Evolutionary conservation across 768 basidiomycete genomes (phyloP).

Genomic region (Royoungia palumana): DNA sequence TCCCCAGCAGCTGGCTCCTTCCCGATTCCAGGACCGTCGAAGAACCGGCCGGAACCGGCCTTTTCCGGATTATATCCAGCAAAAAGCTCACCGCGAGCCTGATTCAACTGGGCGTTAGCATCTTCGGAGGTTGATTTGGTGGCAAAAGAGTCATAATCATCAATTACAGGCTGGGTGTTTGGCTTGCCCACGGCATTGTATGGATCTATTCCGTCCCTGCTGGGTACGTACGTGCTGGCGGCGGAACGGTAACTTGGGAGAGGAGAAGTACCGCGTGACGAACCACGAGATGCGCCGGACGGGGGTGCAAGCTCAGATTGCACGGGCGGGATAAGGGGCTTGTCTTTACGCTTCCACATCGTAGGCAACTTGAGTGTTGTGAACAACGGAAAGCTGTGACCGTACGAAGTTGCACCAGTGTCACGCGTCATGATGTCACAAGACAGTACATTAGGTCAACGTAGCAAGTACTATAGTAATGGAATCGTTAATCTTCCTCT

Average conservation of each 20-base stretch:
- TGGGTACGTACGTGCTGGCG: conserved; percentile 63
- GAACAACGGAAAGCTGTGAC: conserved; percentile 5
- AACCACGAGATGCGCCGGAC: conserved; percentile 24
- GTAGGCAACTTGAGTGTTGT: not conserved
- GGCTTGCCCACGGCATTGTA: conserved; percentile 37
- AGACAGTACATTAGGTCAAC: too few species aligned
- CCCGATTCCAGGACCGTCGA: conserved; percentile 54
- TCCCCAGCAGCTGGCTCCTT: conserved; percentile 55
- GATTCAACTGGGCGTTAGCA: conserved; percentile 49
- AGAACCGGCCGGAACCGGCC: conserved; percentile 60
- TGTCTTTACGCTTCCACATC: conserved; percentile 59
- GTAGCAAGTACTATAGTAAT: not conserved
- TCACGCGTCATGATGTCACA: too few species aligned
- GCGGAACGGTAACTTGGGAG: conserved; percentile 47
- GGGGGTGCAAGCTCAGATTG: conserved; percentile 31
- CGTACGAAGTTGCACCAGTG: too few species aligned
- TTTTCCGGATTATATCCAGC: conserved; percentile 66
- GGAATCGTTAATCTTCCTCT: conserved; percentile 33
- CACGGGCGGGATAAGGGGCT: conserved; percentile 67
- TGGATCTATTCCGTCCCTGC: conserved; percentile 59
- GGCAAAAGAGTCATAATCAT: conserved; percentile 23
- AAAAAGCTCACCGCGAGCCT: conserved; percentile 72
- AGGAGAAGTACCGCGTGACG: conserved; percentile 36
- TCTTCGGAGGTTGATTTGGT: conserved; percentile 12
- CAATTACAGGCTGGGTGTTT: conserved; percentile 22